Percentiles rank a stretch among this genome's conserved stretches.
phyloP scores from a whole-genome alignment of 2,329 filamentous ascomycete genomes.

The Corinectria fuckeliana region DNA sequence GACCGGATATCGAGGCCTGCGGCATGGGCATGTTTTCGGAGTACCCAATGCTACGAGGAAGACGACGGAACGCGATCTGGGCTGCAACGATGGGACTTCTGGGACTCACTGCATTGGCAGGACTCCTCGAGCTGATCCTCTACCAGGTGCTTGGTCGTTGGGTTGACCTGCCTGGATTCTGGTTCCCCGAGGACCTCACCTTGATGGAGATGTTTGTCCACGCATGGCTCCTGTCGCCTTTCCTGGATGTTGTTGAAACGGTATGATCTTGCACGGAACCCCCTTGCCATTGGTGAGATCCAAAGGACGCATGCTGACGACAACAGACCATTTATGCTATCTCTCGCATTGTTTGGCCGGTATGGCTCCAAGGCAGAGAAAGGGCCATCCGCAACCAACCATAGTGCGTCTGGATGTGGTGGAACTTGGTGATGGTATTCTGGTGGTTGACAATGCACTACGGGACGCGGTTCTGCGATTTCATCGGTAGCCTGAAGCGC shows the following conservation, averaged over 20 bases:
- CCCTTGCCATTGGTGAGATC: background rate
- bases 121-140: slow-evolving; percentile 9
- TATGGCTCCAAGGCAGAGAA: background rate
- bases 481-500: background rate
- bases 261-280: slow-evolving; percentile 4
- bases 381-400: slow-evolving; percentile 5
- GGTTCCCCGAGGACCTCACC: slow-evolving; percentile 26
- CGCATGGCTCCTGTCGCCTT: slow-evolving; percentile 29
- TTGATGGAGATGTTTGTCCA: slow-evolving; percentile 20
- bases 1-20: slow-evolving; percentile 25
- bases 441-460: slow-evolving; percentile 15
- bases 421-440: background rate
- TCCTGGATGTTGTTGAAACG: slow-evolving; percentile 35
- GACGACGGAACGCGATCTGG: slow-evolving; percentile 1
- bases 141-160: slow-evolving; percentile 7
- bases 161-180: slow-evolving; percentile 22
- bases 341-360: background rate
- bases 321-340: background rate
- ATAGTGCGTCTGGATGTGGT: slow-evolving; percentile 17
- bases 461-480: slow-evolving; percentile 8
- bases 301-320: background rate
- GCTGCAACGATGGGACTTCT: slow-evolving; percentile 15
- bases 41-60: slow-evolving; percentile 12
- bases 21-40: slow-evolving; percentile 25
- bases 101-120: slow-evolving; percentile 10